Evolutionary conservation across 148 eudicot species (phyloP), one percentile per base, ranked within the genome.

Genomic region (Simmondsia chinensis): DNA sequence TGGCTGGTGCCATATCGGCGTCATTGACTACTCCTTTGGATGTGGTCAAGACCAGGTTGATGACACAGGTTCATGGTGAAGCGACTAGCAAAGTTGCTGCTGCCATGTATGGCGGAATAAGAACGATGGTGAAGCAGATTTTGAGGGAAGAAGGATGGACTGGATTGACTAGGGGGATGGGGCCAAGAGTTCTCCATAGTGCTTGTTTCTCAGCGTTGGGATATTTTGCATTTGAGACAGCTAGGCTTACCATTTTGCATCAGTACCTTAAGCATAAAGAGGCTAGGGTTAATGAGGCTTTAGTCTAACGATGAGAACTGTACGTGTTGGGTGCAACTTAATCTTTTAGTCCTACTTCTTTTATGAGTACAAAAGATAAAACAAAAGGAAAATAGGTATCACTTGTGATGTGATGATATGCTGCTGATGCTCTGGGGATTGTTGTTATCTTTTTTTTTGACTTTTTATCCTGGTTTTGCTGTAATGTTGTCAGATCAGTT

Each of bases 201-300:
- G 95, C 97, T 32, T 75, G 97, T 54, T 89, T 89, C 36, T 89
- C 97, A 0, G 97, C 97, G 2, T 56, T 89, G 40, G 97, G 93
- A 3, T 84, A 84, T 51, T 89, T 84, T 58, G 95, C 93, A 0
- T 89, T 89, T 33, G 97, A 89, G 75, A 84, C 87, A 0, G 93
- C 95, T 2, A 71, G 95, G 72, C 76, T 81, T 48, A 68, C 82
- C 2, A 69, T 89, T 51, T 68, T 85, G 78, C 50, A 84, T 54
- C 77, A 65, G 52, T 84, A 81, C 72, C 48, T 84, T 20, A 69
- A 49, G 65, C 70, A 50, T 18, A 84, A 71, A 66, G 82, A 78
- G 76, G 41, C 53, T 28, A 39, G 55, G 43, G 59, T 54, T 53
- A 12, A 50, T 39, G 42, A n/a, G n/a, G n/a, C 33, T 19, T 20